Evolutionary conservation across 2,329 filamentous ascomycete genomes (phyloP).

Genomic region (Aaosphaeria arxii): DNA sequence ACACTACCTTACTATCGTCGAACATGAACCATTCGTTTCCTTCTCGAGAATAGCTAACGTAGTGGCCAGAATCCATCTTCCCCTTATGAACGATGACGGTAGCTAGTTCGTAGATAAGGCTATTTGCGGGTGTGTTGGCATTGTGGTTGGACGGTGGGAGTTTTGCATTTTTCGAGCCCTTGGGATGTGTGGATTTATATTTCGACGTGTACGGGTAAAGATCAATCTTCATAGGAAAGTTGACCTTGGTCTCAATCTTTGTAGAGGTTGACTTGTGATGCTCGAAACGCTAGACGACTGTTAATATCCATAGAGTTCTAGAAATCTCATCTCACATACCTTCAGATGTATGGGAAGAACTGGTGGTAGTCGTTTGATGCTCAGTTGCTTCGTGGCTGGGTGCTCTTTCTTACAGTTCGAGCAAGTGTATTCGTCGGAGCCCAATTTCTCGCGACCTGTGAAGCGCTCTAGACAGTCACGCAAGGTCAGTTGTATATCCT

Average conservation of each 20-base stretch:
- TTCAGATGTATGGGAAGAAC: constrained; percentile 92
- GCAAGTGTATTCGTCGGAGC: constrained; percentile 79
- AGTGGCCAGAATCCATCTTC: constrained; percentile 89
- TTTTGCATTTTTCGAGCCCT: constrained; percentile 37
- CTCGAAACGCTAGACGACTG: constrained; percentile 61
- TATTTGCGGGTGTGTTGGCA: constrained; percentile 40
- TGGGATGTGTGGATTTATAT: constrained; percentile 32
- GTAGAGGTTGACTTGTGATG: constrained; percentile 71
- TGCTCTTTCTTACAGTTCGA: constrained; percentile 71
- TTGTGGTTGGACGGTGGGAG: constrained; percentile 26
- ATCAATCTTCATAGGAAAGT: constrained; percentile 82
- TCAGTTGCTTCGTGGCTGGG: constrained; percentile 79
- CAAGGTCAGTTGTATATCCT: constrained; percentile 40
- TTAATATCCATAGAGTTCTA: constrained; percentile 3
- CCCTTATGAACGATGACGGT: constrained; percentile 92
- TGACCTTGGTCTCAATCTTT: constrained; percentile 84
- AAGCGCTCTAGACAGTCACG: constrained; percentile 77
- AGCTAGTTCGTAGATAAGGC: constrained; percentile 78
- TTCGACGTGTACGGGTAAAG: constrained; percentile 85
- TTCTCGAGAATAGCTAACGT: constrained; percentile 83
- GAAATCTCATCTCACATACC: constrained; percentile 46
- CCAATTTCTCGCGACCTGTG: constrained; percentile 74
- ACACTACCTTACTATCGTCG: constrained; percentile 88
- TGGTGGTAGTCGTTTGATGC: constrained; percentile 80
- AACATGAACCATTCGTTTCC: constrained; percentile 91